Evolutionary conservation across 2,329 filamentous ascomycete species (phyloP).

Genomic region (Venturia carpophila): DNA sequence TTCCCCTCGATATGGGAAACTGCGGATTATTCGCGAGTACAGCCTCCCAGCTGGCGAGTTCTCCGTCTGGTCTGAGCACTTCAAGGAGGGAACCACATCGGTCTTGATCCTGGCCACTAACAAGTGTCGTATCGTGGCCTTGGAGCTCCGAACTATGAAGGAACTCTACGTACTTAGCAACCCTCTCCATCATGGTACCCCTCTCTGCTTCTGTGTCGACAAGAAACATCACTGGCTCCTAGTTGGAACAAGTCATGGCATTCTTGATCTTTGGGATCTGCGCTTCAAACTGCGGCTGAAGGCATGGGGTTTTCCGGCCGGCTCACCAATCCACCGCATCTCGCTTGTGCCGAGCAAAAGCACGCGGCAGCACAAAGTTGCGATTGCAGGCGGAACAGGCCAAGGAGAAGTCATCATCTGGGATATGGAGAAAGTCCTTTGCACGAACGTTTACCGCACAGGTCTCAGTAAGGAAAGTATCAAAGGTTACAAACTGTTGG

Average conservation of each 20-base stretch:
- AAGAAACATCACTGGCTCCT: constrained; percentile 82
- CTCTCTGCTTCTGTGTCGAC: constrained; percentile 86
- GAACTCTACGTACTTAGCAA: constrained; percentile 75
- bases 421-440: constrained; percentile 86
- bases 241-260: constrained; percentile 84
- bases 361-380: constrained; percentile 60
- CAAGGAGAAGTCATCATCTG: constrained; percentile 88
- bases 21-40: constrained; percentile 70
- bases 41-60: constrained; percentile 66
- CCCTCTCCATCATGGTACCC: constrained; percentile 82
- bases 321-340: constrained; percentile 71
- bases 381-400: constrained; percentile 78
- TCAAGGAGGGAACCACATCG: constrained; percentile 68
- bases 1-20: constrained; percentile 63
- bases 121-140: constrained; percentile 69
- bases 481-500: constrained; percentile 72
- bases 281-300: constrained; percentile 85
- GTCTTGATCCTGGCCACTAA: constrained; percentile 81
- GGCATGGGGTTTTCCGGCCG: constrained; percentile 79
- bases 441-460: constrained; percentile 77
- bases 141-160: constrained; percentile 83
- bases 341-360: constrained; percentile 61
- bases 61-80: constrained; percentile 88
- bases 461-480: constrained; percentile 40
- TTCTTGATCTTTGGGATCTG: constrained; percentile 91